A percentile compares a stretch with the other conserved stretches of the same genome.
phyloP scores from a whole-genome alignment of 2,329 filamentous ascomycete genomes.

The Claviceps sp. region DNA sequence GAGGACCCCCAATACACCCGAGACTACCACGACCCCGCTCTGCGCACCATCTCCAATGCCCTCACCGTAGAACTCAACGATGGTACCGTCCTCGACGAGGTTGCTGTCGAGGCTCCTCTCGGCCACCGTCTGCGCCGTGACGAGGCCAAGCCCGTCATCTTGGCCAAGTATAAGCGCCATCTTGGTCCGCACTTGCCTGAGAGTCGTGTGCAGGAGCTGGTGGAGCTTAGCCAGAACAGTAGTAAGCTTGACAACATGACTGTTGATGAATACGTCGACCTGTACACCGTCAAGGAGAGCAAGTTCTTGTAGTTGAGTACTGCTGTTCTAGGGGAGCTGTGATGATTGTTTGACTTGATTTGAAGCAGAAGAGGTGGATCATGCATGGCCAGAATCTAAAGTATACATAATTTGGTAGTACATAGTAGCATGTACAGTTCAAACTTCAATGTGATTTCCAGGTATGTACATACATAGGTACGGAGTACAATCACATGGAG shows the following conservation, averaged over 20 bases:
- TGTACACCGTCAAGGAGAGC: slow-evolving; percentile 55
- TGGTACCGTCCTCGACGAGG: slow-evolving; percentile 80
- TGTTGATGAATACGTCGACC: slow-evolving; percentile 86
- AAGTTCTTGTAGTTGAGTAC: slow-evolving; percentile 30
- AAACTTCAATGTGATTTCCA: too few relatives aligned
- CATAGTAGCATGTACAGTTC: too few relatives aligned
- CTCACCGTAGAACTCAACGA: slow-evolving; percentile 91
- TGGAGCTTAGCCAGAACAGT: slow-evolving; percentile 64
- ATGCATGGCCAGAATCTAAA: too few relatives aligned
- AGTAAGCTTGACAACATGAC: slow-evolving; percentile 66
- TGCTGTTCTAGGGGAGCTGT: background rate
- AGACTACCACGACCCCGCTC: slow-evolving; percentile 88
- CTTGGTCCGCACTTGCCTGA: slow-evolving; percentile 70
- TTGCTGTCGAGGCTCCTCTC: slow-evolving; percentile 84
- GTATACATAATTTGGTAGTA: too few relatives aligned
- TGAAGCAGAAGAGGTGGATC: too few relatives aligned
- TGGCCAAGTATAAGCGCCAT: slow-evolving; percentile 92
- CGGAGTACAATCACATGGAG: too few relatives aligned
- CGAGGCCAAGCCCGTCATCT: slow-evolving; percentile 94
- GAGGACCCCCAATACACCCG: slow-evolving; percentile 89
- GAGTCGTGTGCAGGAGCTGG: slow-evolving; percentile 65
- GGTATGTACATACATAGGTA: too few relatives aligned
- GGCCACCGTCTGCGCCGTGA: slow-evolving; percentile 84
- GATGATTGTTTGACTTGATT: too few relatives aligned
- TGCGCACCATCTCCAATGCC: slow-evolving; percentile 95